These are phyloP conservation scores for Metschnikowia shivogae DNA, from an alignment of 805 yeast genomes.

Conservation along the genomic window DNA sequence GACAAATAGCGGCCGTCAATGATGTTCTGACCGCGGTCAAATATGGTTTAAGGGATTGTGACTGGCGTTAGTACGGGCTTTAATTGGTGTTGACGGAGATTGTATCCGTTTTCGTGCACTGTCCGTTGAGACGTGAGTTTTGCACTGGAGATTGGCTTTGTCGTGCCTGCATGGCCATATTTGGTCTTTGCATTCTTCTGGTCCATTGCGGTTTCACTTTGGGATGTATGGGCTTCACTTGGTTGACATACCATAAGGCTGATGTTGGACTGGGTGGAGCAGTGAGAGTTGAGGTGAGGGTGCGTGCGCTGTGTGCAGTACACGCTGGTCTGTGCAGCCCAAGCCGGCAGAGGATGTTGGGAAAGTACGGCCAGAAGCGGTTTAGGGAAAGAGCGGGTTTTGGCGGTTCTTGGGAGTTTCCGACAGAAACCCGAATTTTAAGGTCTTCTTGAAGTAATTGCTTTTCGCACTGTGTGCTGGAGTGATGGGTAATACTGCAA, in stretches of 20 bases:
- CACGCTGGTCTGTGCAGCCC: no score
- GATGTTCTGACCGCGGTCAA: slow-evolving; percentile 90
- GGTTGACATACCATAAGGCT: no score
- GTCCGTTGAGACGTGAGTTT: neutral
- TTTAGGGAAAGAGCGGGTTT: neutral
- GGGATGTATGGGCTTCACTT: no score
- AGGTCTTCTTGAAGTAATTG: neutral
- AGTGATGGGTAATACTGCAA: neutral
- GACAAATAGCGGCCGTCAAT: slow-evolving; percentile 86
- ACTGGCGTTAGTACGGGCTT: slow-evolving; percentile 43
- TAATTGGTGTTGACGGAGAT: neutral
- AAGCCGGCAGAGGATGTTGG: no score
- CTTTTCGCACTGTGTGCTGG: neutral
- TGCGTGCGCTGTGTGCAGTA: no score
- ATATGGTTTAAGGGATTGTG: slow-evolving; percentile 95
- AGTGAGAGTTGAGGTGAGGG: no score
- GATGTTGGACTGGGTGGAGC: no score
- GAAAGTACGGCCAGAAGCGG: no score
- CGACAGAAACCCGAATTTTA: neutral
- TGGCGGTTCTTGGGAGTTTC: neutral
- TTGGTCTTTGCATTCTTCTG: neutral
- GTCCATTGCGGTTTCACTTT: neutral
- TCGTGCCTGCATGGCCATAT: no score
- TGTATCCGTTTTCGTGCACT: neutral
- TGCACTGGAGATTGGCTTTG: neutral